phyloP scores from a whole-genome alignment of 768 basidiomycete genomes.

The Pleurotus djamor region DNA sequence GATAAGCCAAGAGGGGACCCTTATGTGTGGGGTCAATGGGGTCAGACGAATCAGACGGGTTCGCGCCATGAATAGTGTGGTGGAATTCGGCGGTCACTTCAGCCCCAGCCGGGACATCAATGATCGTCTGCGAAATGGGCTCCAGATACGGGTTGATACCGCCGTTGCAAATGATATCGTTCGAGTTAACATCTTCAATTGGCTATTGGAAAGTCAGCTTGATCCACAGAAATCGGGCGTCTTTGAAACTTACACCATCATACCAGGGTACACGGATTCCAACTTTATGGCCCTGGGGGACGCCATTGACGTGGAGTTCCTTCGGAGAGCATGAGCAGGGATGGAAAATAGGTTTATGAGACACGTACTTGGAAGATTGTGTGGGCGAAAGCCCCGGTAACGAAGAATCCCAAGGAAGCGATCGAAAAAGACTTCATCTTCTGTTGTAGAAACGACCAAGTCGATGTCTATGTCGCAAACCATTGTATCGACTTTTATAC shows the following conservation, averaged over 20 bases:
- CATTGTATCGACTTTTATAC: neutral
- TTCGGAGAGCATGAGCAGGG: constrained; percentile 11
- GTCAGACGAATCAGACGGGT: constrained; percentile 38
- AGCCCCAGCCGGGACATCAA: constrained; percentile 50
- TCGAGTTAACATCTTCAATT: constrained; percentile 54
- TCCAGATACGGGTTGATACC: constrained; percentile 54
- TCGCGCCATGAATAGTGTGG: constrained; percentile 42
- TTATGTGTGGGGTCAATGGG: constrained; percentile 51
- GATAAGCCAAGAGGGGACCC: constrained; percentile 49
- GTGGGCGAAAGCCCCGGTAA: constrained; percentile 38
- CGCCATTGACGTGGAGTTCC: constrained; percentile 53
- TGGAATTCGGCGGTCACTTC: constrained; percentile 53
- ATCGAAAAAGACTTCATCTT: constrained; percentile 23
- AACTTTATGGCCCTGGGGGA: constrained; percentile 35
- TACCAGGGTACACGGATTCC: constrained; percentile 43
- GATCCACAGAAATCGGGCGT: neutral
- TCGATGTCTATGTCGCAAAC: neutral
- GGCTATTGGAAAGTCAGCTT: constrained; percentile 29
- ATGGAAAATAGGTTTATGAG: neutral
- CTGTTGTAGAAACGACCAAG: neutral
- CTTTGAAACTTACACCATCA: constrained; percentile 30
- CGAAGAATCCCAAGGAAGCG: constrained; percentile 24
- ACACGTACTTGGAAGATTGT: constrained; percentile 47
- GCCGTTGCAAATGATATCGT: constrained; percentile 58
- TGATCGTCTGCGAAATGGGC: constrained; percentile 41